These are phyloP conservation scores for Capsicum chinense DNA, from an alignment of 257 asterid genomes.

Conservation along the genomic window DNA sequence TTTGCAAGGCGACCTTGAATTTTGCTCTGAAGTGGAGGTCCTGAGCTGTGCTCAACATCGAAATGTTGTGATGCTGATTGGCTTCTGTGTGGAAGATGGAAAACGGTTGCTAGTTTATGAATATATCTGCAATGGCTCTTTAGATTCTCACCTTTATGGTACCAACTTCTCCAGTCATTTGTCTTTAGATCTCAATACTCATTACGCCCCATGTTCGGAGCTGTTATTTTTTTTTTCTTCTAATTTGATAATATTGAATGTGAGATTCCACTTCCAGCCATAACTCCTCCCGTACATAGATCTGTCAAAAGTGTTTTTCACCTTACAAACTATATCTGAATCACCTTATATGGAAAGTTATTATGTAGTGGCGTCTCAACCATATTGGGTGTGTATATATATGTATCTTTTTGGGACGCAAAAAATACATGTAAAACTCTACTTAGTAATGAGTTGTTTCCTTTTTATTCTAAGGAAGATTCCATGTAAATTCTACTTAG, in stretches of 20 bases:
- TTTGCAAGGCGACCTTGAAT: slow-evolving; percentile 84
- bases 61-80: slow-evolving; percentile 87
- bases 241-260: not conserved
- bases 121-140: slow-evolving; percentile 84
- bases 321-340: not conserved
- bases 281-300: not conserved
- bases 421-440: no score
- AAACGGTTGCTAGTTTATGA: slow-evolving; percentile 80
- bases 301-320: slow-evolving; percentile 19
- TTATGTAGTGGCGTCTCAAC: not conserved
- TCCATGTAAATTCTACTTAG: no score
- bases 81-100: slow-evolving; percentile 79
- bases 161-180: slow-evolving; percentile 24
- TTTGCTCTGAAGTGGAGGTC: slow-evolving; percentile 87
- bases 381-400: no score
- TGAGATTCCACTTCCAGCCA: not conserved
- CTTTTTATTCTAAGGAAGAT: no score
- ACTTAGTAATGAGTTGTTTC: no score
- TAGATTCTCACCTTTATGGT: slow-evolving; percentile 90
- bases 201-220: not conserved
- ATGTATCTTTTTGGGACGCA: no score
- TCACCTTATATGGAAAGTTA: not conserved
- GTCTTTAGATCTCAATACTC: slow-evolving; percentile 18
- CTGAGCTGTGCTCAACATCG: slow-evolving; percentile 97
- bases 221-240: not conserved